Base-by-base conservation (phyloP, 2,329 filamentous ascomycete genomes). In the Nothomitra cinnamomea region DNA sequence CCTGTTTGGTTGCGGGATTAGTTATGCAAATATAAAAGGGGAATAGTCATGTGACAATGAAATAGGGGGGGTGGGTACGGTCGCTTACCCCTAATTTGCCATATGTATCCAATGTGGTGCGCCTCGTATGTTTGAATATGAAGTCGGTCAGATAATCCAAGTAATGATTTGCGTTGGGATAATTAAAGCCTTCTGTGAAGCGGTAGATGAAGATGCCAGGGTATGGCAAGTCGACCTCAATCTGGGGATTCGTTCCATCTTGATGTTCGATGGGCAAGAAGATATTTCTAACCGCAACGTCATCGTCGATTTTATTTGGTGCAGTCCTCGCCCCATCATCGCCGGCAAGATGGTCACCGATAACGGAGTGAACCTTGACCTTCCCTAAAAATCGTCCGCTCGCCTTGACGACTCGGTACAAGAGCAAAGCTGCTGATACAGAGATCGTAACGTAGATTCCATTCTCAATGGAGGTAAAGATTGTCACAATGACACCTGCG, bases 191-290 rank as follows among this genome's bases (percentile, higher is more conserved):
- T 69, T 96, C 90, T 0, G 85, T 81, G 67, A 95, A 95, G 45
- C 90, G 82, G 71, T 94, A 96, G 63, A 96, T 94, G 69, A 96
- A 94, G 59, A 98, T 77, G 52, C 92, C 92, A 0, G 90, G 90
- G 61, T 92, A 87, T 0, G 92, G 89, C 53, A 79, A 79, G 57
- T 85, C 75, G n/a, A 94, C 73, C 10, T 83, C 76, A 48, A 96
- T 75, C 24, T 83, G 75, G 0, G 90, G 90, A 65, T 96, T 96
- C 1, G 87, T 88, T 28, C 90, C 90, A 64, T 96, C 90, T n/a
- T 75, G 74, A 64, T 94, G 87, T 61, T 86, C 80, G 55, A 95
- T 74, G 0, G 92, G 92, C 19, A 96, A 69, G 74, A 92, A 98
- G 28, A 95, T 78, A 58, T 87, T 88, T 45, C 90, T 80, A 5